These are phyloP conservation scores for Volvariella surrecta DNA, from an alignment of 1,284 basidiomycete genomes.

Conservation along the genomic window DNA sequence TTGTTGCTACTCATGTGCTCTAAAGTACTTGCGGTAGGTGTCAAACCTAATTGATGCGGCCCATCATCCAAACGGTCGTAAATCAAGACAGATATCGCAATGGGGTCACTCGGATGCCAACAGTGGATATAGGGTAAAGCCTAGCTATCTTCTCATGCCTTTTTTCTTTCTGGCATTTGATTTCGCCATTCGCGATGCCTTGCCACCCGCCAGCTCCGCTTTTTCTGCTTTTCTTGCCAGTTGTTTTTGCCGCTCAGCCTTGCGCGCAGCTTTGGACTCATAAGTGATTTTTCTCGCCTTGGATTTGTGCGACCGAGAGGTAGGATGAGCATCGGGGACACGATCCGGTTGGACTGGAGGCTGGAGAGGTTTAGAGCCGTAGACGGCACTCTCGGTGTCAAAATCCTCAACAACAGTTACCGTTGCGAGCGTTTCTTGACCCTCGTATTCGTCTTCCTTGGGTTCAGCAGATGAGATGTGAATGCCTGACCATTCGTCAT, in stretches of 20 bases:
- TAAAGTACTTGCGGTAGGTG: too few relatives aligned
- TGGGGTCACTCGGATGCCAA: too few relatives aligned
- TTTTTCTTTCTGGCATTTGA: constrained; percentile 15
- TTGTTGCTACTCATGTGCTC: too few relatives aligned
- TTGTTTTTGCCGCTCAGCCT: constrained; percentile 47
- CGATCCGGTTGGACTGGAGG: constrained; percentile 13
- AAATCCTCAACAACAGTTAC: constrained; percentile 80
- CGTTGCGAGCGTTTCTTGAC: constrained; percentile 70
- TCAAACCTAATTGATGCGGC: too few relatives aligned
- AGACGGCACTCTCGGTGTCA: constrained; percentile 52
- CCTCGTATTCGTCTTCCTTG: constrained; percentile 59
- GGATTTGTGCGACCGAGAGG: neutral
- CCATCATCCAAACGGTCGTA: too few relatives aligned
- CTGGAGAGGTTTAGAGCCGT: constrained; percentile 25
- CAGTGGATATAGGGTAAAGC: neutral
- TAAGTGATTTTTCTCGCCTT: constrained; percentile 47
- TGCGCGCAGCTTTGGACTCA: constrained; percentile 54
- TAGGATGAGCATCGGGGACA: constrained; percentile 15
- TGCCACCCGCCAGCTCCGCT: constrained; percentile 57
- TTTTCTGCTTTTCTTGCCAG: constrained; percentile 54
- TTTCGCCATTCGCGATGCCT: constrained; percentile 37
- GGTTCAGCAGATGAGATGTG: constrained; percentile 20
- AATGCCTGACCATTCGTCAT: constrained; percentile 38
- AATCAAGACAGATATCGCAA: too few relatives aligned
- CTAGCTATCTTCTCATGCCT: constrained; percentile 5